Conservation (phyloP, 345 rosid species). For the Populus ilicifolia region DNA sequence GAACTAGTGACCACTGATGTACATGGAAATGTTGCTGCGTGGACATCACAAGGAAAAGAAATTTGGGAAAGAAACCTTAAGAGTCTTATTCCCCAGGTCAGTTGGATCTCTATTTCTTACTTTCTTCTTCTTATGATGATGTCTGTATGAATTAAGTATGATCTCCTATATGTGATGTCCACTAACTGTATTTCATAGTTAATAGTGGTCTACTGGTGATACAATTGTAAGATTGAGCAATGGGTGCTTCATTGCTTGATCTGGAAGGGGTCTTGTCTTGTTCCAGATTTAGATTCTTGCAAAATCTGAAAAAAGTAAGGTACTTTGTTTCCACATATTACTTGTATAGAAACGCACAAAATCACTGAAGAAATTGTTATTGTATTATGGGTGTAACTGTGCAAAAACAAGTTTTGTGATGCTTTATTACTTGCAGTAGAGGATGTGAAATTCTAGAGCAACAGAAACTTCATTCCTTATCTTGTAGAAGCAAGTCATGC, state of each 20-base stretch:
- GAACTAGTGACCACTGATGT: conserved; percentile 93
- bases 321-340: not conserved
- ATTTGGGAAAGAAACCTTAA: conserved; percentile 89
- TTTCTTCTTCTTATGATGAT: not conserved
- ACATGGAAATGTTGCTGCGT: conserved; percentile 97
- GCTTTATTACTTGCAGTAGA: not conserved
- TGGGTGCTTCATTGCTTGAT: not conserved
- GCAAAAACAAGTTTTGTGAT: not conserved
- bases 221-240: not conserved
- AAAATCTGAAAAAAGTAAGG: not conserved
- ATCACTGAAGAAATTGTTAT: not conserved
- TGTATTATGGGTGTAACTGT: not conserved
- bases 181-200: not conserved
- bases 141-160: not conserved
- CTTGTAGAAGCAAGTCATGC: not conserved
- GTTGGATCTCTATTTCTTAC: conserved; percentile 12
- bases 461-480: not conserved
- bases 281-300: not conserved
- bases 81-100: conserved; percentile 93
- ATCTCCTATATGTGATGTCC: not conserved
- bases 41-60: conserved; percentile 87
- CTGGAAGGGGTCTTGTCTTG: not conserved
- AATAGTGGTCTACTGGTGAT: not conserved
- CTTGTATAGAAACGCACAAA: not conserved
- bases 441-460: not conserved